These are phyloP conservation scores for Buxus sempervirens DNA, from an alignment of 164 flowering plant genomes.

Conservation along the genomic window DNA sequence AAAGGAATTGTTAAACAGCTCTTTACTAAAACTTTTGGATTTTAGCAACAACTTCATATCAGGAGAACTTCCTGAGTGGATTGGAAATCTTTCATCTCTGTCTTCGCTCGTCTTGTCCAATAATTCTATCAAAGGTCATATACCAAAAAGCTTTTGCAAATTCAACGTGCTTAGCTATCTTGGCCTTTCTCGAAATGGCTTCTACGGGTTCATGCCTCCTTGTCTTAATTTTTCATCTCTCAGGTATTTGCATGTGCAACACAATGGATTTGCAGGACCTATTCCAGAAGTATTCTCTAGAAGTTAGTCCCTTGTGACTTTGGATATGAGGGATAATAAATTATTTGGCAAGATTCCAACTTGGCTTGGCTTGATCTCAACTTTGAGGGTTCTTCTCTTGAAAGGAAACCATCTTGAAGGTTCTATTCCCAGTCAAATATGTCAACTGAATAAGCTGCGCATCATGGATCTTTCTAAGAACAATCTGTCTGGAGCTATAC, in stretches of 20 bases:
- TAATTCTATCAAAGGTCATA: not conserved
- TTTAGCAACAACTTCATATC: not conserved
- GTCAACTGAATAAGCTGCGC: not conserved
- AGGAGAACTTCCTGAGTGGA: constrained; percentile 8
- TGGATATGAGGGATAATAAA: constrained; percentile 1
- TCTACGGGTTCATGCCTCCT: constrained; percentile 1
- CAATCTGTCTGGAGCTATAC: constrained; percentile 19
- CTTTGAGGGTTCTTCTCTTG: constrained; percentile 5
- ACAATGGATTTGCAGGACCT: not conserved
- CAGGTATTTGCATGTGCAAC: not conserved
- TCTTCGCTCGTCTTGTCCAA: not conserved
- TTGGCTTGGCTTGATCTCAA: not conserved
- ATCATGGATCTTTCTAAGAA: constrained; percentile 19
- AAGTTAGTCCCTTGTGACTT: not conserved
- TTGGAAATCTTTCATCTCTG: constrained; percentile 2
- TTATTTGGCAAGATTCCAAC: constrained; percentile 1
- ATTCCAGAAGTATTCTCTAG: no score
- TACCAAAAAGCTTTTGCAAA: constrained; percentile 1
- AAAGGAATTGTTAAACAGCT: not conserved
- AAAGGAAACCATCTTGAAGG: constrained; percentile 11
- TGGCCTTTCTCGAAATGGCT: constrained; percentile 7
- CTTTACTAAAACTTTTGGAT: not conserved
- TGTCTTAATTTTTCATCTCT: not conserved
- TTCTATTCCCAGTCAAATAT: constrained; percentile 3
- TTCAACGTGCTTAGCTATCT: not conserved